Percentiles rank a stretch among this genome's conserved stretches.
phyloP scores from a whole-genome alignment of 2,329 filamentous ascomycete species.

The Xylaria sp. region DNA sequence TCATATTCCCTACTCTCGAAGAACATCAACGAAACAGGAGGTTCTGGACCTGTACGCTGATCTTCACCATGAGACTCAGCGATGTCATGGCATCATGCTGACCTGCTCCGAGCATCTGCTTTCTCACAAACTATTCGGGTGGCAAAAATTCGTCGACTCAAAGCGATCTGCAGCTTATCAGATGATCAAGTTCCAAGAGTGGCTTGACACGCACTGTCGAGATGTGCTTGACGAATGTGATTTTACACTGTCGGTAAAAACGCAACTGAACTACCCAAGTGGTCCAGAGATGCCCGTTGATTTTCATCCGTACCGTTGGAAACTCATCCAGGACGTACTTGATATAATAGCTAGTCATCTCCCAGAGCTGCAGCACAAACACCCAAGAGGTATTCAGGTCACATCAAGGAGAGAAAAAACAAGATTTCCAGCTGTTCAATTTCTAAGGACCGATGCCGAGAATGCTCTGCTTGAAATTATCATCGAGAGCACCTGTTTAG shows the following conservation, averaged over 20 bases:
- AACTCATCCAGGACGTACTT: conserved; percentile 55
- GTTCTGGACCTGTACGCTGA: conserved; percentile 53
- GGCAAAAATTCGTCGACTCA: conserved; percentile 64
- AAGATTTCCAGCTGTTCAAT: conserved; percentile 66
- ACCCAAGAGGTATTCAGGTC: conserved; percentile 60
- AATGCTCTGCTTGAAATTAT: conserved; percentile 55
- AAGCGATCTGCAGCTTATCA: conserved; percentile 52
- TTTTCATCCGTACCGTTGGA: conserved; percentile 64
- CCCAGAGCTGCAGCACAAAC: conserved; percentile 50
- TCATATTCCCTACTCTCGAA: conserved; percentile 69
- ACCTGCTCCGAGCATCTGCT: conserved; percentile 71
- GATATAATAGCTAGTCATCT: conserved; percentile 53
- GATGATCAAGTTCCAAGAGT: conserved; percentile 64
- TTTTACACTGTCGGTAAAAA: conserved; percentile 62
- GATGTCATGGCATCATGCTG: conserved; percentile 64
- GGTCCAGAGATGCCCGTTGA: conserved; percentile 61
- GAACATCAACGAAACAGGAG: conserved; percentile 50
- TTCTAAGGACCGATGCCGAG: conserved; percentile 61
- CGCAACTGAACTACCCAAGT: conserved; percentile 67
- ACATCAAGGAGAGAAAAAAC: conserved; percentile 42
- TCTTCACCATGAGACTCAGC: conserved; percentile 53
- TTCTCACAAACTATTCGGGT: conserved; percentile 71
- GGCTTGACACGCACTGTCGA: conserved; percentile 60
- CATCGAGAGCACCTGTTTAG: conserved; percentile 54
- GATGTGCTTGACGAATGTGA: conserved; percentile 75